Percentiles rank a stretch among this genome's conserved stretches.
Evolutionary conservation across 2,329 filamentous ascomycete species (phyloP).

Genomic region (Aspergillus arachidicola): DNA sequence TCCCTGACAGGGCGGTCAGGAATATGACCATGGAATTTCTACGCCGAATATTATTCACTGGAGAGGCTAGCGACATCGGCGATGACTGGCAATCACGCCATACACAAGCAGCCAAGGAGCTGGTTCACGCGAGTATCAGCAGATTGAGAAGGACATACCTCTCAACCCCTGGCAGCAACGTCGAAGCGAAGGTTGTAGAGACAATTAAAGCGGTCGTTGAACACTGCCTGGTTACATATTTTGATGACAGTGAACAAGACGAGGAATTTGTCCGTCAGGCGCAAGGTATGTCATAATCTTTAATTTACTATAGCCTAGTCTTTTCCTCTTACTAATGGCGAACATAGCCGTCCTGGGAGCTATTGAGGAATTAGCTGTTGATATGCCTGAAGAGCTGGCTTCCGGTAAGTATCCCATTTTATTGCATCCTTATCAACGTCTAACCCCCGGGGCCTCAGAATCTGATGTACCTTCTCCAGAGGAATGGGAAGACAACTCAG

Average conservation of each 20-base stretch:
- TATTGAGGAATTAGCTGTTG: constrained; percentile 39
- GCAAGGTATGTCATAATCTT: constrained; percentile 33
- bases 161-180: constrained; percentile 23
- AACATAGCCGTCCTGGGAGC: constrained; percentile 32
- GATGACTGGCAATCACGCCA: constrained; percentile 32
- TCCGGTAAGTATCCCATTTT: constrained; percentile 38
- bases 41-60: constrained; percentile 45
- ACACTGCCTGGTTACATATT: constrained; percentile 44
- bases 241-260: constrained; percentile 39
- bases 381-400: constrained; percentile 41
- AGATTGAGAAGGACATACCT: constrained; percentile 37
- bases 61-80: constrained; percentile 31
- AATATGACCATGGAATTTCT: constrained; percentile 48
- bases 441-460: constrained; percentile 31
- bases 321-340: constrained; percentile 6
- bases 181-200: constrained; percentile 41
- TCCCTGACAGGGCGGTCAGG: constrained; percentile 51
- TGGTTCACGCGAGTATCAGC: constrained; percentile 36
- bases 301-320: not conserved
- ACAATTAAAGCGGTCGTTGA: constrained; percentile 40
- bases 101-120: constrained; percentile 33
- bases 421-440: constrained; percentile 21
- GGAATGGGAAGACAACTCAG: constrained; percentile 47
- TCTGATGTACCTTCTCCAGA: constrained; percentile 45
- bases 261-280: constrained; percentile 34